Base-by-base conservation (phyloP, 179 eudicot genomes). In the Nepenthes alata region DNA sequence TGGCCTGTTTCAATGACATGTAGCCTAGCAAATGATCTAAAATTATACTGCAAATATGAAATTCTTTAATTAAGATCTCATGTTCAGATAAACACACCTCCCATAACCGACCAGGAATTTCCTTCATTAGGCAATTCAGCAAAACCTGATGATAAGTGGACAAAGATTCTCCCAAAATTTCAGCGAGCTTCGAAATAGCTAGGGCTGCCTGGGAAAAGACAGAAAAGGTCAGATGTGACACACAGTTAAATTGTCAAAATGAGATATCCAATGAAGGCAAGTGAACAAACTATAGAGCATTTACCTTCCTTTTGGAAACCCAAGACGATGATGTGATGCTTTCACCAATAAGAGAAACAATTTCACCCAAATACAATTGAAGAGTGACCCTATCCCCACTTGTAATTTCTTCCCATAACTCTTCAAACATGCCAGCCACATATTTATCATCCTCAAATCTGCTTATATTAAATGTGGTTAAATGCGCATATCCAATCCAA, bases 51-150 rank as follows among this genome's bases (percentile, higher is more conserved):
- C 45, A 41, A 41, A 41, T 7, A 4, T 41, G 45, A 0, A 4
- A 4, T 41, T 41, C 8, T 4, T 41, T 41, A 4, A 41, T 41
- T 7, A 41, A 41, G n/a, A 50, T 3, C 11, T n/a, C 4, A 3
- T 8, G 55, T 49, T 36, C 37, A 49, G 63, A 16, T 48, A 67
- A 51, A 15, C 66, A 11, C 61, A 91, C 98, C 95, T 91, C 96
- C 98, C 98, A 91, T n/a, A 89, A 74, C 60, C 96, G 96, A 45
- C 98, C 98, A 69, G 91, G 95, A 71, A 91, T 69, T 76, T 91
- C 96, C 76, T 80, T 91, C 82, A 89, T 72, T 71, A 91, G 79
- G 56, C 80, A 78, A 63, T 79, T 76, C 68, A 91, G 85, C 69
- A 91, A 70, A 72, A 70, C 79, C 67, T 77, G 78, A 69, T 81